Conservation (phyloP, 768 basidiomycete species). For the Lentinula sp. region DNA sequence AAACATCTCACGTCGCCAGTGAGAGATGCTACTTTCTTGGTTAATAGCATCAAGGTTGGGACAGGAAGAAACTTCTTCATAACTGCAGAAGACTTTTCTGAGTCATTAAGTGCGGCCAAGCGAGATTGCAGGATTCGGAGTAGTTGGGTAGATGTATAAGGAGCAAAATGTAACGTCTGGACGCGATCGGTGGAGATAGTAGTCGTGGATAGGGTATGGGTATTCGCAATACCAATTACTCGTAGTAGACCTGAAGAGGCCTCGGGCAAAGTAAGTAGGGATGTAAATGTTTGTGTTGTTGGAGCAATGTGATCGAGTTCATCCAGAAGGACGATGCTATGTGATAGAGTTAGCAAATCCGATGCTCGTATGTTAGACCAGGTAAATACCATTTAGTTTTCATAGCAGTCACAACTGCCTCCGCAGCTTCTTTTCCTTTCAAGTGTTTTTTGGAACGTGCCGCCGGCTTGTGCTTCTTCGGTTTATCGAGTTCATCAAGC, state of each 20-base stretch:
- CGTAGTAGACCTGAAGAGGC: conserved; percentile 48
- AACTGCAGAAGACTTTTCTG: conserved; percentile 22
- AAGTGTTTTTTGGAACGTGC: conserved; percentile 27
- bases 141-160: conserved; percentile 71
- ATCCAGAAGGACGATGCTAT: conserved; percentile 74
- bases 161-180: conserved; percentile 71
- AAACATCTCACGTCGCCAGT: conserved; percentile 81
- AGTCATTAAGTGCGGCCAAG: conserved; percentile 44
- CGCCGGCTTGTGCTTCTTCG: conserved; percentile 27
- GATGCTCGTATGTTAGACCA: not conserved
- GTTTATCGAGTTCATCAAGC: conserved; percentile 43
- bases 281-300: conserved; percentile 47
- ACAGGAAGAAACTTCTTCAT: conserved; percentile 54
- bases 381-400: conserved; percentile 47
- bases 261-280: conserved; percentile 66
- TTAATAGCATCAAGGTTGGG: conserved; percentile 61
- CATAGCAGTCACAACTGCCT: conserved; percentile 35
- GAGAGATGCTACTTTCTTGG: conserved; percentile 74
- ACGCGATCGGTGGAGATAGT: conserved; percentile 34
- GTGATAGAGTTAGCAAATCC: conserved; percentile 12
- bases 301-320: conserved; percentile 81
- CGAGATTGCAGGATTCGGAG: conserved; percentile 63
- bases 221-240: conserved; percentile 84
- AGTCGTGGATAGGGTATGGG: conserved; percentile 72
- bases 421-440: conserved; percentile 45